Evolutionary conservation across 1,284 basidiomycete genomes (phyloP), one percentile per base, ranked within the genome.

Genomic region (Fomitiporia mediterranea): DNA sequence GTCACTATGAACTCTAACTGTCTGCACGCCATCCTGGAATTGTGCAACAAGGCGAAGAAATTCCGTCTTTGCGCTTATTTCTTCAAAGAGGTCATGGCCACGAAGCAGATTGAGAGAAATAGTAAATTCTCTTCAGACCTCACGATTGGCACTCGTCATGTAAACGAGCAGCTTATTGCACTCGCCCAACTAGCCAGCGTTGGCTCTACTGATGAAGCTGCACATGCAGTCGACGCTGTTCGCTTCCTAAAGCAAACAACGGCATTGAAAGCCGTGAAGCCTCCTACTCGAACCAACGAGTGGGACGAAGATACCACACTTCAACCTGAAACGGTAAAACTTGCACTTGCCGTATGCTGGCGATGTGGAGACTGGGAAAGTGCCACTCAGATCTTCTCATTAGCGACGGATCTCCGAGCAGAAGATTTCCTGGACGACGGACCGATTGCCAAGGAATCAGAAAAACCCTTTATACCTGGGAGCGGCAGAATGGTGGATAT

Each of bases 311-410:
- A 52, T 84, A 82, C 9, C 5, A 17, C 37, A 35, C 28, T 50
- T 0, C 67, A 69, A 15, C 53, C 70, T 40, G 68, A 70, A n/a
- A 80, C 80, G 3, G 86, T 77, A 68, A 72, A 77, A 58, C 71
- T 83, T 28, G 81, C 81, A 47, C 73, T 88, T 60, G 68, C 70
- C 57, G 74, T 78, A 1, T 88, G 85, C 66, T 79, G 80, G 77
- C 74, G 77, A 50, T 72, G 72, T 38, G 72, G 66, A 15, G 84
- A 89, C 68, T 90, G 85, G 86, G 68, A 67, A 32, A 71, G 73
- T 25, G 80, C 84, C 1, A 66, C 71, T 43, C 74, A 74, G 50
- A 70, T 78, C 15, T 60, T 56, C 28, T 30, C 35, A 15, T 25
- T 60, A n/a, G 60, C 54, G 48, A 62, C 61, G 8, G 42, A 56